A percentile compares a stretch with the other conserved stretches of the same genome.
Evolutionary conservation across 306 rosid genomes (phyloP).

Genomic region (Cucumis sativus): DNA sequence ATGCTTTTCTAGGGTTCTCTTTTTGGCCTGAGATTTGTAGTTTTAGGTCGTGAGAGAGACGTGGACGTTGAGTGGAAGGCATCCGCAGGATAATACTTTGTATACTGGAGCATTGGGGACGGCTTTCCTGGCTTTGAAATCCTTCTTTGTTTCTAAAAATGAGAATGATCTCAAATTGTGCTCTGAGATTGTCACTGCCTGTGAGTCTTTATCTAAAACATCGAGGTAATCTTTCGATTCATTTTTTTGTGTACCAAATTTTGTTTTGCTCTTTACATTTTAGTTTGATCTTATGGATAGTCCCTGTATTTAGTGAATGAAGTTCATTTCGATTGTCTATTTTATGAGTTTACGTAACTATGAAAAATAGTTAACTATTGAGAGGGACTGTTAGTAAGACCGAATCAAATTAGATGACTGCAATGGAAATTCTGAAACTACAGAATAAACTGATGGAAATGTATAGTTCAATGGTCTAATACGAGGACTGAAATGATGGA

Average conservation of each 20-base stretch:
- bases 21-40: slow-evolving; percentile 11
- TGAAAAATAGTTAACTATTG: not conserved
- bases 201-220: slow-evolving; percentile 50
- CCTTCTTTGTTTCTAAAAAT: slow-evolving; percentile 46
- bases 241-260: not conserved
- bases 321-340: not conserved
- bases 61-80: slow-evolving; percentile 46
- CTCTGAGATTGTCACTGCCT: slow-evolving; percentile 54
- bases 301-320: not conserved
- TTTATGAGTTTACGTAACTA: not conserved
- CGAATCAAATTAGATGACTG: not conserved
- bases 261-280: not conserved
- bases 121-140: slow-evolving; percentile 50
- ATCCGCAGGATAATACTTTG: slow-evolving; percentile 46
- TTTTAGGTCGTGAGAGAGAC: slow-evolving; percentile 68
- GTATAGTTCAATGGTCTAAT: not conserved
- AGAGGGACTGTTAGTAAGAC: not conserved
- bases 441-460: not conserved
- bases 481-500: not conserved
- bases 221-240: slow-evolving; percentile 37
- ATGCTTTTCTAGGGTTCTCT: not conserved
- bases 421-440: not conserved
- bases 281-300: not conserved
- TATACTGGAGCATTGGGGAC: slow-evolving; percentile 77
- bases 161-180: slow-evolving; percentile 51